Evolutionary conservation across 192 early-diverging fungal species (phyloP).

Genomic region (Thamnidium elegans): DNA sequence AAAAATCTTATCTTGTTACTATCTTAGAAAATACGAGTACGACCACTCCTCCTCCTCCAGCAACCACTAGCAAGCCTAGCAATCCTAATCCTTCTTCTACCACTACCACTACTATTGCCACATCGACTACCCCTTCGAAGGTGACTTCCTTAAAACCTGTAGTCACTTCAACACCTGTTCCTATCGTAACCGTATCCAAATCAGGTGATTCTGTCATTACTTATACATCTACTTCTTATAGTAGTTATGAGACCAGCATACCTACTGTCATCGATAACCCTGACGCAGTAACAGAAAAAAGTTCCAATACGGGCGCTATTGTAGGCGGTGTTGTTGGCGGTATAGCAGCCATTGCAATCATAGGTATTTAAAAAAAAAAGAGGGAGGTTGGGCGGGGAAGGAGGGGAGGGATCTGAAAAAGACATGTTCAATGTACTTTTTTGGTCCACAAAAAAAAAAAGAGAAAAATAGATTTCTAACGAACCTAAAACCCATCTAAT

Average conservation of each 20-base stretch:
- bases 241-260: background rate
- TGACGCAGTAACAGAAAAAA: background rate
- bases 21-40: no score
- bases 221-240: background rate
- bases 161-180: background rate
- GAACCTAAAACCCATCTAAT: no score
- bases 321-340: constrained; percentile 10
- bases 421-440: no score
- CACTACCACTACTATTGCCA: background rate
- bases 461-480: no score
- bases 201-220: background rate
- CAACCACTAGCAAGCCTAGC: background rate
- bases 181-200: background rate
- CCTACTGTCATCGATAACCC: background rate
- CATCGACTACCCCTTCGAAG: background rate
- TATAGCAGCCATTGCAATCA: background rate
- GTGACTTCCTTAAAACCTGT: background rate
- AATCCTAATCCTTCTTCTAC: background rate
- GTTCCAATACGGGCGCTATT: background rate
- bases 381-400: no score
- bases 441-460: no score
- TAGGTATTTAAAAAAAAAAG: background rate
- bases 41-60: background rate
- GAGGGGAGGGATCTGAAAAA: no score
- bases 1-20: no score